These are phyloP conservation scores for Dalbergia cochinchinensis DNA, from an alignment of 306 rosid genomes.

Conservation along the genomic window DNA sequence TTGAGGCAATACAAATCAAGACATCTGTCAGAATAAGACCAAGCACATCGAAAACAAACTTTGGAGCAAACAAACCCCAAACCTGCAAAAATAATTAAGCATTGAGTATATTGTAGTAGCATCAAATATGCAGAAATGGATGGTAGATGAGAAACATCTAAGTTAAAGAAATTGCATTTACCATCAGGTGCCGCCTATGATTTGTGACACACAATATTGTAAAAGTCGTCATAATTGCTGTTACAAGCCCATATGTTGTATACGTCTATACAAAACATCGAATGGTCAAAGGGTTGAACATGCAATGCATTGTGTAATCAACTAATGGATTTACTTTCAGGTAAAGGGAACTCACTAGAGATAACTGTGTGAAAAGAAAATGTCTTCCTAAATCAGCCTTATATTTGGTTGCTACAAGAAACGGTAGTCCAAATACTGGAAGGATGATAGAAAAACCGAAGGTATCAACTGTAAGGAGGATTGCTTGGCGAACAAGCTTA, in stretches of 20 bases:
- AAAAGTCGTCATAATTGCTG: constrained; percentile 69
- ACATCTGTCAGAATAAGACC: constrained; percentile 76
- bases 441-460: constrained; percentile 92
- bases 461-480: constrained; percentile 85
- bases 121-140: constrained; percentile 17
- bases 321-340: constrained; percentile 13
- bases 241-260: constrained; percentile 73
- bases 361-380: constrained; percentile 59
- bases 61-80: constrained; percentile 98
- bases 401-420: constrained; percentile 63
- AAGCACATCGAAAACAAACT: constrained; percentile 86
- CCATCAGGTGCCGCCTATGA: constrained; percentile 99
- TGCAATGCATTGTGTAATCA: constrained; percentile 39
- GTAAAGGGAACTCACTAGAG: constrained; percentile 69
- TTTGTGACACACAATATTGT: constrained; percentile 82
- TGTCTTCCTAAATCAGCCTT: constrained; percentile 52
- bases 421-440: constrained; percentile 85
- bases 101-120: constrained; percentile 19
- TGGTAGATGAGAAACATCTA: background rate
- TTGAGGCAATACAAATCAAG: constrained; percentile 75
- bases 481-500: constrained; percentile 82
- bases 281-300: constrained; percentile 32
- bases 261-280: constrained; percentile 63
- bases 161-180: constrained; percentile 37
- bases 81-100: constrained; percentile 64